Evolutionary conservation across 495 filamentous ascomycete genomes (phyloP).

Genomic region (Trichoderma asperelloides): DNA sequence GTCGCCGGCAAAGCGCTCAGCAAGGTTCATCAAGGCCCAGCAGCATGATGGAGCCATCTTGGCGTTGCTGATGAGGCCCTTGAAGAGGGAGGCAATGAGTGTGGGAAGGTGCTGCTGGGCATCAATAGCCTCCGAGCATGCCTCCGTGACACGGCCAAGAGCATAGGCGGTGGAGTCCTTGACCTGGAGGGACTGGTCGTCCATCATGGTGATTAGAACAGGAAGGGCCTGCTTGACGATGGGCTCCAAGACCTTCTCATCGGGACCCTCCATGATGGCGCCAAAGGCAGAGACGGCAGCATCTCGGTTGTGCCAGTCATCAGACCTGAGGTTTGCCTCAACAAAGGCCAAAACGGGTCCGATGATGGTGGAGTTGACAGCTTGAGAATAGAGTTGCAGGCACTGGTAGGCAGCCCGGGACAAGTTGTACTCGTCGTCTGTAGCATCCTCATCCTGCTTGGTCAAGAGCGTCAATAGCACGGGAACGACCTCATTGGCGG

Average conservation of each 20-base stretch:
- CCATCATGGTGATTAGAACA: constrained; percentile 92
- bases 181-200: constrained; percentile 77
- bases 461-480: constrained; percentile 82
- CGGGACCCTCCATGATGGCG: constrained; percentile 97
- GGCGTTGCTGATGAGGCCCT: constrained; percentile 77
- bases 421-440: constrained; percentile 94
- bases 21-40: constrained; percentile 98
- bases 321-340: constrained; percentile 76
- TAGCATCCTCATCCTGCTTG: constrained; percentile 94
- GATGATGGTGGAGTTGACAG: constrained; percentile 73
- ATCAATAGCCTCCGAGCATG: constrained; percentile 81
- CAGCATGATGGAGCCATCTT: constrained; percentile 98
- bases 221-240: constrained; percentile 89
- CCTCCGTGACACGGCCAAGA: constrained; percentile 89
- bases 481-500: constrained; percentile 84
- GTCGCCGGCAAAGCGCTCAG: constrained; percentile 86
- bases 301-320: constrained; percentile 89
- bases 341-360: constrained; percentile 79
- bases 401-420: constrained; percentile 94
- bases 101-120: constrained; percentile 68
- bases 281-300: constrained; percentile 97
- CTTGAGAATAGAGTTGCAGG: constrained; percentile 87
- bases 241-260: constrained; percentile 77
- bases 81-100: constrained; percentile 81
- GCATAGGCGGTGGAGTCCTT: constrained; percentile 97